phyloP scores from a whole-genome alignment of 2,329 filamentous ascomycete species.

The Pseudocercospora musae region DNA sequence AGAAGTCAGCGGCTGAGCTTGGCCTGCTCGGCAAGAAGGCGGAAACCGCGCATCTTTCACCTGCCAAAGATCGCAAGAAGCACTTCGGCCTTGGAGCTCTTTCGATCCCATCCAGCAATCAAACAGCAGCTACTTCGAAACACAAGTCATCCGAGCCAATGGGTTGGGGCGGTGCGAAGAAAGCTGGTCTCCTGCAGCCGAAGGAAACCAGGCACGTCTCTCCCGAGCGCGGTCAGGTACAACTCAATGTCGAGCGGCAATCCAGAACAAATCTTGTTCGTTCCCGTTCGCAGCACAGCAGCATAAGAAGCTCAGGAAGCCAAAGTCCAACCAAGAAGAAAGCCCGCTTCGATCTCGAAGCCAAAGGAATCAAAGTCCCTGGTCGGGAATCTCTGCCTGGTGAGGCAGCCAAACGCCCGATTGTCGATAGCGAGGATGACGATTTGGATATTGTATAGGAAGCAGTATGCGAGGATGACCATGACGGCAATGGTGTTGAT shows the following conservation, averaged over 20 bases:
- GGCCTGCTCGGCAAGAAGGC: slow-evolving; percentile 46
- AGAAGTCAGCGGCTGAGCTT: slow-evolving; percentile 35
- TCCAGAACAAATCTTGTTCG: slow-evolving; percentile 14
- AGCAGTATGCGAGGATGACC: neutral
- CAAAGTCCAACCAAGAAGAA: slow-evolving; percentile 45
- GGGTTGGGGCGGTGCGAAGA: slow-evolving; percentile 49
- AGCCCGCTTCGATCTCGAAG: slow-evolving; percentile 46
- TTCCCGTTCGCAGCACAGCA: slow-evolving; percentile 23
- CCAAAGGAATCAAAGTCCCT: slow-evolving; percentile 49
- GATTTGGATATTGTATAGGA: slow-evolving; percentile 47
- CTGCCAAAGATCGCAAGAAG: slow-evolving; percentile 41
- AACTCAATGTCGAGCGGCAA: slow-evolving; percentile 18
- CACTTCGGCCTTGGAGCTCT: slow-evolving; percentile 38
- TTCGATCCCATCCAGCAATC: slow-evolving; percentile 18
- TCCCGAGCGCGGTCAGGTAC: slow-evolving; percentile 34
- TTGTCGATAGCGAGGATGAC: slow-evolving; percentile 43
- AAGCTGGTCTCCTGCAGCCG: slow-evolving; percentile 40
- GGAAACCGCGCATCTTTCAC: slow-evolving; percentile 40
- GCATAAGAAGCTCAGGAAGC: slow-evolving; percentile 30
- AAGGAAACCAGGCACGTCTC: slow-evolving; percentile 22
- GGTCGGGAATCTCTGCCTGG: slow-evolving; percentile 45
- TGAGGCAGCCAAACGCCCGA: slow-evolving; percentile 35
- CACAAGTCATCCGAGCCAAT: slow-evolving; percentile 38
- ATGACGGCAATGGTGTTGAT: neutral
- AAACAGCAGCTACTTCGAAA: slow-evolving; percentile 20